Evolutionary conservation across 306 rosid species (phyloP).

Genomic region (Casuarina equisetifolia): DNA sequence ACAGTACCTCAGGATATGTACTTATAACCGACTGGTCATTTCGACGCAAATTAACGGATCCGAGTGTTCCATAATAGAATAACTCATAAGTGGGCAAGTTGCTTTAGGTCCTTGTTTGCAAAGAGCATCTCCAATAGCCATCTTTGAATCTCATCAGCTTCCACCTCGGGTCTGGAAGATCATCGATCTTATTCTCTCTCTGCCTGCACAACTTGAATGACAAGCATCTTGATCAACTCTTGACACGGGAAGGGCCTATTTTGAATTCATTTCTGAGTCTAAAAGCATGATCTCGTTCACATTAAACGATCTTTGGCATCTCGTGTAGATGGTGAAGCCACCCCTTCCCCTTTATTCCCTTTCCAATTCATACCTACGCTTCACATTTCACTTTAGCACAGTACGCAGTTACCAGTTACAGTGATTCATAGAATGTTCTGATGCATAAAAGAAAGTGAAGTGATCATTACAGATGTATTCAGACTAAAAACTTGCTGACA

Average conservation of each 20-base stretch:
- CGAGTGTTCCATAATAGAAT: slow-evolving; percentile 5
- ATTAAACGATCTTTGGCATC: not conserved
- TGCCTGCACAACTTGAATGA: not conserved
- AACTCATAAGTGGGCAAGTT: slow-evolving; percentile 20
- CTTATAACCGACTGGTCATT: not conserved
- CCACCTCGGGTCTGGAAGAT: not conserved
- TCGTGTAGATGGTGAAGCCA: not conserved
- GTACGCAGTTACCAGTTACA: no score
- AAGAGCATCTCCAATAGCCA: slow-evolving; percentile 6
- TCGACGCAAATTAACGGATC: not conserved
- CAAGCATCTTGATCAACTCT: not conserved
- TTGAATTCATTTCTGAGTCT: not conserved
- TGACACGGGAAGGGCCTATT: not conserved
- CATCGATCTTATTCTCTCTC: slow-evolving; percentile 7
- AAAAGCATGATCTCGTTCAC: not conserved
- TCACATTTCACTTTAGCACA: not conserved
- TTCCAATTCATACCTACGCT: not conserved
- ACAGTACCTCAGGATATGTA: not conserved
- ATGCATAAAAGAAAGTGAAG: not conserved
- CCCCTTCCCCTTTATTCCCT: not conserved
- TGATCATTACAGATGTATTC: no score
- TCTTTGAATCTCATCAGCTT: slow-evolving; percentile 11
- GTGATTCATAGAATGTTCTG: not conserved
- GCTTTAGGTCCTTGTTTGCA: slow-evolving; percentile 1
- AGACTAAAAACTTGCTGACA: no score